phyloP scores from a whole-genome alignment of 192 early-diverging fungal genomes.

The Gamsiella multidivaricata region DNA sequence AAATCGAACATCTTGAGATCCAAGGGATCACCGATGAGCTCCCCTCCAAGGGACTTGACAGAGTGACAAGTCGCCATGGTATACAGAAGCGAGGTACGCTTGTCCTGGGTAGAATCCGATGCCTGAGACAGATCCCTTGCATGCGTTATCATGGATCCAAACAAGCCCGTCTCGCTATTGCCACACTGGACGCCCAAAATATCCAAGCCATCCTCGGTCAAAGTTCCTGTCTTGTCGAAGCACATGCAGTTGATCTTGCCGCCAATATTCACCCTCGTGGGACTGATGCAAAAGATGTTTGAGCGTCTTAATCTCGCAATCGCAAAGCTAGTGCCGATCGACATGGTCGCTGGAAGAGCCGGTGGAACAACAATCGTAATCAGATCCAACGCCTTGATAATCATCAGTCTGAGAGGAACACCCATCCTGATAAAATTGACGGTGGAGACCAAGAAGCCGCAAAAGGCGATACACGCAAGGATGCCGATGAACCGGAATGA shows the following conservation, averaged over 20 bases:
- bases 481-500: constrained; percentile 97
- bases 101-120: constrained; percentile 31
- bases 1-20: constrained; percentile 99
- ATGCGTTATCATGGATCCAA: constrained; percentile 16
- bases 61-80: constrained; percentile 85
- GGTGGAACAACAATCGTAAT: constrained; percentile 98
- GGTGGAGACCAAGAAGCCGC: constrained; percentile 90
- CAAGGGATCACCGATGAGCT: constrained; percentile 95
- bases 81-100: constrained; percentile 55
- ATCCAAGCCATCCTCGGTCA: constrained; percentile 96
- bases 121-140: constrained; percentile 6
- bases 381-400: constrained; percentile 91
- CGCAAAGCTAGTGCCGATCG: constrained; percentile 96
- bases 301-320: constrained; percentile 80
- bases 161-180: constrained; percentile 48
- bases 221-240: constrained; percentile 99
- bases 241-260: constrained; percentile 97
- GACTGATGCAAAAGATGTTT: constrained; percentile 94
- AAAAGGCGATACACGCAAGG: constrained; percentile 77
- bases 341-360: constrained; percentile 97
- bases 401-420: constrained; percentile 74
- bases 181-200: constrained; percentile 86
- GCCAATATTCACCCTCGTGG: constrained; percentile 93
- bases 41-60: constrained; percentile 91
- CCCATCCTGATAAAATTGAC: constrained; percentile 90